Conservation (phyloP, 1,139 yeast species). For the Geotrichum histeridarum region DNA sequence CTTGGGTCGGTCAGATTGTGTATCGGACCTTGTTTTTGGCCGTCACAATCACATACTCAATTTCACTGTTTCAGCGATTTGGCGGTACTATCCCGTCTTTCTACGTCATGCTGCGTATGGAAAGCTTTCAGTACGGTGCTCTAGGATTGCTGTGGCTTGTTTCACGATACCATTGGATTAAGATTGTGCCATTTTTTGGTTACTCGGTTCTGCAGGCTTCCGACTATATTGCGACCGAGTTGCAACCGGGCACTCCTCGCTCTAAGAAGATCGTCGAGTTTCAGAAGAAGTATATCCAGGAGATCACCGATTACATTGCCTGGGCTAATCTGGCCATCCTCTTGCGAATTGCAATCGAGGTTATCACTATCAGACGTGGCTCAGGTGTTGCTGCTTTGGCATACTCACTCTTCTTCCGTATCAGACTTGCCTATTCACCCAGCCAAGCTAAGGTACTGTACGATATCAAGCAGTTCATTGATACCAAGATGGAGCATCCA, state of each 20-base stretch:
- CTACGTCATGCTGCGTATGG: conserved; percentile 47
- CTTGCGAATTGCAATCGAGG: conserved; percentile 45
- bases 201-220: conserved; percentile 68
- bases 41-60: conserved; percentile 65
- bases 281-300: conserved; percentile 53
- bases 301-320: conserved; percentile 61
- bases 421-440: conserved; percentile 68
- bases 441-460: conserved; percentile 63
- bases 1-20: conserved; percentile 32
- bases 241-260: conserved; percentile 55
- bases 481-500: conserved; percentile 51
- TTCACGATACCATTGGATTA: conserved; percentile 47
- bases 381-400: conserved; percentile 58
- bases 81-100: conserved; percentile 35
- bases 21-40: conserved; percentile 61
- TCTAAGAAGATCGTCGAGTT: conserved; percentile 42
- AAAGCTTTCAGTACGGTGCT: conserved; percentile 55
- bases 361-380: conserved; percentile 56
- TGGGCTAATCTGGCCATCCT: conserved; percentile 58
- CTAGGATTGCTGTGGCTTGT: conserved; percentile 55
- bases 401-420: conserved; percentile 61
- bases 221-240: conserved; percentile 52
- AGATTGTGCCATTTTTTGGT: conserved; percentile 58
- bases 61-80: conserved; percentile 56
- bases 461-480: conserved; percentile 58